Evolutionary conservation across 192 early-diverging fungal species (phyloP).

Genomic region (Spizellomyces punctatus): DNA sequence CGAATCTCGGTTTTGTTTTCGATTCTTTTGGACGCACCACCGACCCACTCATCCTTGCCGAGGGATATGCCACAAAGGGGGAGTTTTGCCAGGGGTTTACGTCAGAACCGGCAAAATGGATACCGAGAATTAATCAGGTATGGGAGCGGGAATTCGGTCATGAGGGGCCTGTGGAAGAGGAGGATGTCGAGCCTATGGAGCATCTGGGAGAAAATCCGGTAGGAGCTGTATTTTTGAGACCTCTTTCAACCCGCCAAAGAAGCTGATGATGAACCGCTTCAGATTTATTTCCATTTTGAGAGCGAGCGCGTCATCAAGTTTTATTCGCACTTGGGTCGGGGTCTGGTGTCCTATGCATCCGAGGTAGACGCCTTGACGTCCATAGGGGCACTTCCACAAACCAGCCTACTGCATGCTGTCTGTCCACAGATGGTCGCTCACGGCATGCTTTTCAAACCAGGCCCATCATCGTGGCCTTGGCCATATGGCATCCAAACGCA

Average conservation of each 20-base stretch:
- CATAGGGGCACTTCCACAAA: not conserved
- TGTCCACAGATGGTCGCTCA: conserved; percentile 21
- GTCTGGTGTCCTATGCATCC: conserved; percentile 21
- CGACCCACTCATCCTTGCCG: conserved; percentile 25
- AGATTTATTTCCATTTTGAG: conserved; percentile 21
- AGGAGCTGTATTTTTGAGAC: too few relatives aligned
- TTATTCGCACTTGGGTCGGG: conserved; percentile 36
- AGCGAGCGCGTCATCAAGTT: conserved; percentile 31
- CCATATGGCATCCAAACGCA: conserved; percentile 32
- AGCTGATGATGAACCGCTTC: too few relatives aligned
- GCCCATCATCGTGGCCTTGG: conserved; percentile 26
- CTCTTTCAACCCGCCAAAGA: too few relatives aligned
- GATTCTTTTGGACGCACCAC: conserved; percentile 2
- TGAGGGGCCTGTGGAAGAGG: not conserved
- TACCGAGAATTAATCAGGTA: conserved; percentile 19
- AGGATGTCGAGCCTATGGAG: conserved; percentile 9
- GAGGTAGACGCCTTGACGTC: conserved; percentile 16
- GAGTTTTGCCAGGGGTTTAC: conserved; percentile 19
- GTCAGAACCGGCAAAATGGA: conserved; percentile 13
- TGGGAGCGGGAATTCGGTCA: not conserved
- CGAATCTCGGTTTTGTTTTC: conserved; percentile 6
- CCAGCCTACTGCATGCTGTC: not conserved
- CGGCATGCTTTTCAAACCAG: conserved; percentile 13
- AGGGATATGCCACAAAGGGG: conserved; percentile 2
- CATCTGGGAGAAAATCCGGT: conserved; percentile 21